These are phyloP conservation scores for Phytophthora brassicae DNA, from an alignment of 352 stramenopile species.

Conservation along the genomic window DNA sequence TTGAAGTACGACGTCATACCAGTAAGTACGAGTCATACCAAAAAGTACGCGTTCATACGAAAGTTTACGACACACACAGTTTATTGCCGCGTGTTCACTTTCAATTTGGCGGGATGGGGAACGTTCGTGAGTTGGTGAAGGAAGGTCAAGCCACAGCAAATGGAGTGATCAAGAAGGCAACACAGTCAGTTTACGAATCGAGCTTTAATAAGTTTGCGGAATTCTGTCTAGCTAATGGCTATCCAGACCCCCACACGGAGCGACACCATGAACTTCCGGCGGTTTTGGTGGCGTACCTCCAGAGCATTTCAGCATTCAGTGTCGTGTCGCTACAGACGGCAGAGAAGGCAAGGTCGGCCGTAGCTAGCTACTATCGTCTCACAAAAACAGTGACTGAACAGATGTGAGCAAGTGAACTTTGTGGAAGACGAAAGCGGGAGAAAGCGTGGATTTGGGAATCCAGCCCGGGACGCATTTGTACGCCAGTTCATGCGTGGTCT, in stretches of 20 bases:
- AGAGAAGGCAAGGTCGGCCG: slow-evolving; percentile 7
- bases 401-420: slow-evolving; percentile 11
- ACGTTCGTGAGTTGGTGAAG: not conserved
- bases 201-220: slow-evolving; percentile 10
- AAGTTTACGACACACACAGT: not conserved
- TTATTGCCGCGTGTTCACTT: not conserved
- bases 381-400: slow-evolving; percentile 8
- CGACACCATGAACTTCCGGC: slow-evolving; percentile 9
- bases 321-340: slow-evolving; percentile 11
- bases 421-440: too few relatives aligned
- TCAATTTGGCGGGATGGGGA: not conserved
- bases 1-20: not conserved
- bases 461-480: not conserved
- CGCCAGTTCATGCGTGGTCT: slow-evolving; percentile 3
- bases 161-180: slow-evolving; percentile 6
- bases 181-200: slow-evolving; percentile 11
- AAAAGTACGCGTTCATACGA: not conserved
- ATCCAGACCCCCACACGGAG: slow-evolving; percentile 1
- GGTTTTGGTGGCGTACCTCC: slow-evolving; percentile 2
- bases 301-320: slow-evolving; percentile 10
- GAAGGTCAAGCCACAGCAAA: slow-evolving; percentile 3
- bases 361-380: slow-evolving; percentile 7
- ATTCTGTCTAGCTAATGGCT: not conserved
- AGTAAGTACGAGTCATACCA: not conserved
- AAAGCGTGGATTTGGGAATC: slow-evolving; percentile 4